These are phyloP conservation scores for Penicillium sclerotiorum DNA, from an alignment of 2,329 filamentous ascomycete species.

Conservation along the genomic window DNA sequence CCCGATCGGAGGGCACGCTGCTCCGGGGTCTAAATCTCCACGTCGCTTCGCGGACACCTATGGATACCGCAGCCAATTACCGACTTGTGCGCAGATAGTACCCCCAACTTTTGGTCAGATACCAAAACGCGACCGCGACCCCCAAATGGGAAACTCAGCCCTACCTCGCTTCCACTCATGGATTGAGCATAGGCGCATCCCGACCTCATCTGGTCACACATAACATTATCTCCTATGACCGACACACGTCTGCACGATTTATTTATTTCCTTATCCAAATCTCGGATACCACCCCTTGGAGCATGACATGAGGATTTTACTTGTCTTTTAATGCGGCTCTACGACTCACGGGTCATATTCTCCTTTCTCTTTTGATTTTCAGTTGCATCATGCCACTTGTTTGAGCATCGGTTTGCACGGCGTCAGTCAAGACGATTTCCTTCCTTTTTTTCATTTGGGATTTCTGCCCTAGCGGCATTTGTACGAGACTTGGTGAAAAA, in stretches of 20 bases:
- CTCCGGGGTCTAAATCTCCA: conserved; percentile 1
- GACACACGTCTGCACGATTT: conserved; percentile 9
- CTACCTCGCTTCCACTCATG: conserved; percentile 1
- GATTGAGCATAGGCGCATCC: conserved; percentile 2
- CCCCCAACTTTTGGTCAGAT: conserved; percentile 5
- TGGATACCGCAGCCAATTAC: background rate
- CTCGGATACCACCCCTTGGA: conserved; percentile 9
- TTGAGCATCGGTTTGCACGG: conserved; percentile 16
- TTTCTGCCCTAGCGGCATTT: conserved; percentile 12
- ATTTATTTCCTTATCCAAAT: conserved; percentile 5
- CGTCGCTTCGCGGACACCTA: background rate
- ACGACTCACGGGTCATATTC: background rate
- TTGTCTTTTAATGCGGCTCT: conserved; percentile 1
- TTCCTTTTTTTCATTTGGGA: conserved; percentile 5
- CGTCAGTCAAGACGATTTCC: conserved; percentile 15
- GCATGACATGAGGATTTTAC: conserved; percentile 1
- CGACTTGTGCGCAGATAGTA: conserved; percentile 1
- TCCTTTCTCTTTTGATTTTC: conserved; percentile 1
- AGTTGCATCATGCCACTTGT: conserved; percentile 15
- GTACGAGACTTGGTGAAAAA: conserved; percentile 15
- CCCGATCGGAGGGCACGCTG: conserved; percentile 13
- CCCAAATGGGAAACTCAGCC: background rate
- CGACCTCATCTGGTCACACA: conserved; percentile 8
- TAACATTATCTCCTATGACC: background rate
- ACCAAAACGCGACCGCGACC: conserved; percentile 6